phyloP scores from a whole-genome alignment of 116 monocot species.

The Trichopus zeylanicus region DNA sequence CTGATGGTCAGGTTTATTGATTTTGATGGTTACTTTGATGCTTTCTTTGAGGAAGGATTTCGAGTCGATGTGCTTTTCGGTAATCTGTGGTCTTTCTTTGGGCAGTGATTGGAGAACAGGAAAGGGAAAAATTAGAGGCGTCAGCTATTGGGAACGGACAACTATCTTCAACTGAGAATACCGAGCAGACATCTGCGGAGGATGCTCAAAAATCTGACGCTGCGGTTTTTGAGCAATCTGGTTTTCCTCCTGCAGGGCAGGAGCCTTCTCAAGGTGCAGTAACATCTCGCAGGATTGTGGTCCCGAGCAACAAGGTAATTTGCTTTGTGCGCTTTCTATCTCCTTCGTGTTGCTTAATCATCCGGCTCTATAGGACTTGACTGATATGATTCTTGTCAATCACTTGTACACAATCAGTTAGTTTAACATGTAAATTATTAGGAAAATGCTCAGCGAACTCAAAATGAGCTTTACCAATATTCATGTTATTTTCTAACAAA shows the following conservation, averaged over 20 bases:
- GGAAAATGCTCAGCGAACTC: no score
- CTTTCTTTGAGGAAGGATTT: background rate
- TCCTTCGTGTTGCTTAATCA: background rate
- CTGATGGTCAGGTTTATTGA: background rate
- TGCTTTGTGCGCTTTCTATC: background rate
- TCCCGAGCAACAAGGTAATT: conserved; percentile 62
- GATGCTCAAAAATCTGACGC: conserved; percentile 8
- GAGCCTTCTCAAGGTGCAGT: background rate
- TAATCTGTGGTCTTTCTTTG: background rate
- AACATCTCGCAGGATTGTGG: conserved; percentile 35
- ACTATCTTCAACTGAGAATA: conserved; percentile 7
- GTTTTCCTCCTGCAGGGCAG: conserved; percentile 10
- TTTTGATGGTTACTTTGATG: background rate
- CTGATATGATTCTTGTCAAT: no score
- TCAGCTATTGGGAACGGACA: conserved; percentile 12
- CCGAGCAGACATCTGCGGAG: conserved; percentile 6
- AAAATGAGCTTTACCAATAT: background rate
- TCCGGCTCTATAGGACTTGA: no score
- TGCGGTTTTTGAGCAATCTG: conserved; percentile 14
- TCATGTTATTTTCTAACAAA: background rate
- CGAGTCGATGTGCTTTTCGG: background rate
- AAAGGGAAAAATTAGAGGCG: conserved; percentile 15
- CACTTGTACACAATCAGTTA: no score
- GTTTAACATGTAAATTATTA: no score
- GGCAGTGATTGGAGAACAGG: conserved; percentile 15